Conservation (phyloP, 2,329 filamentous ascomycete genomes). For the Lachnellula arida region DNA sequence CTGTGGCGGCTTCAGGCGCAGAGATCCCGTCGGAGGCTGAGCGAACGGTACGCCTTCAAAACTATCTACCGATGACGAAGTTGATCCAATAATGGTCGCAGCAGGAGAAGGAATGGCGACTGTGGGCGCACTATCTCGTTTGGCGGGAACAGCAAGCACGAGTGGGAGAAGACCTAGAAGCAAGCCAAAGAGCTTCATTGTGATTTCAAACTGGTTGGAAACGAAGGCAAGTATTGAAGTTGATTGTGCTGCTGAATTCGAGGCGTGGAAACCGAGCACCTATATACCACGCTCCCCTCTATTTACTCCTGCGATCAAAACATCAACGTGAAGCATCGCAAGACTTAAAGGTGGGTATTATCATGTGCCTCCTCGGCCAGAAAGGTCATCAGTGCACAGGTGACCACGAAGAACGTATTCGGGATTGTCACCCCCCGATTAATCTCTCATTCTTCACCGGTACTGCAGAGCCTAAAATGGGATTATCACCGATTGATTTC, state of each 20-base stretch:
- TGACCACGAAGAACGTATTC: neutral
- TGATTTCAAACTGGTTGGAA: neutral
- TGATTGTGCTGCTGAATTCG: neutral
- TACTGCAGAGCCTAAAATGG: neutral
- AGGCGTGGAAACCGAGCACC: too few species aligned
- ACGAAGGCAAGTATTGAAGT: neutral
- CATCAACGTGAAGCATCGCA: neutral
- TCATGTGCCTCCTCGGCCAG: neutral
- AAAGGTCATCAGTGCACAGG: neutral
- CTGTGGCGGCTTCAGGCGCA: constrained; percentile 67
- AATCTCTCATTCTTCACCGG: neutral
- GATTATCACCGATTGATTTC: too few species aligned
- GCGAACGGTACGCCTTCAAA: constrained; percentile 65
- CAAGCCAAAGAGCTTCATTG: constrained; percentile 5
- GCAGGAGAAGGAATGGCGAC: constrained; percentile 8
- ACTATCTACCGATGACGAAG: neutral
- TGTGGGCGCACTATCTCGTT: constrained; percentile 5
- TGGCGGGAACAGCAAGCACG: constrained; percentile 5
- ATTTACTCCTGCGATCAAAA: neutral
- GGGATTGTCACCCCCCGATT: neutral
- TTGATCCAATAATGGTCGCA: constrained; percentile 14
- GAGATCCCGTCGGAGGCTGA: constrained; percentile 58
- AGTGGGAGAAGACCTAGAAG: constrained; percentile 1
- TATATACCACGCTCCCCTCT: neutral
- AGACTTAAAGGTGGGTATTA: neutral